Base-by-base conservation (phyloP, 2,329 filamentous ascomycete species). In the Microsporum canis region DNA sequence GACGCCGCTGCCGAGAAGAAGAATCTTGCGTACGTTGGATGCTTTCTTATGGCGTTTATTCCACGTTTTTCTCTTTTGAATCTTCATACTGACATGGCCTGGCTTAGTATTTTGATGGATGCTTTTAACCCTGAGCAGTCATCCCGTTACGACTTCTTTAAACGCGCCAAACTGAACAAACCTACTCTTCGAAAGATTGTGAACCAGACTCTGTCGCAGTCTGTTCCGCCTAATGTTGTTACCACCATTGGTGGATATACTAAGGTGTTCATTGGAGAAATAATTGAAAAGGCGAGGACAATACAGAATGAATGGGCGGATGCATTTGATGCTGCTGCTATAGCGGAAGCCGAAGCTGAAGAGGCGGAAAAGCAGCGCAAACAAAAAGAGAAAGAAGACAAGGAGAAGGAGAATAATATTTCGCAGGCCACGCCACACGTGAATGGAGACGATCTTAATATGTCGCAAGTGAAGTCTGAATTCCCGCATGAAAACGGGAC, bases 141-240 rank as follows among this genome's bases (percentile, higher is more conserved):
- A 2, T 71, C 75, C 58, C 75, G 78, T 59, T 80, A 80, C 61
- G 77, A 79, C 64, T 69, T 76, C 10, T 79, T 78, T 67, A 78
- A 79, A 45, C 76, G 78, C 14, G 73, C 76, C 5, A 80, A 79
- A 65, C 68, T 82, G 57, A 75, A 78, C 39, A 80, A 80, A 62
- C 74, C 78, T 58, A 78, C 77, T 0, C 73, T 81, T 12, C 77
- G 78, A 61, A 71, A 78, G 66, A 81, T 88, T 63, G 83, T 85
- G 63, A 88, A 88, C 66, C 83, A 85, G 69, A 85, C 84, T 1
- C 79, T 88, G 43, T 84, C 82, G 1, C 85, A 88, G 69, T 85
- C 82, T 55, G 84, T 88, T 4, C 84, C 84, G 0, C 78, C 80
- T 33, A 83, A 80, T 63, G 83, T 87, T 59, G 80, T 87, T 43